phyloP scores from a whole-genome alignment of 768 basidiomycete genomes.

The Collybia sordida region DNA sequence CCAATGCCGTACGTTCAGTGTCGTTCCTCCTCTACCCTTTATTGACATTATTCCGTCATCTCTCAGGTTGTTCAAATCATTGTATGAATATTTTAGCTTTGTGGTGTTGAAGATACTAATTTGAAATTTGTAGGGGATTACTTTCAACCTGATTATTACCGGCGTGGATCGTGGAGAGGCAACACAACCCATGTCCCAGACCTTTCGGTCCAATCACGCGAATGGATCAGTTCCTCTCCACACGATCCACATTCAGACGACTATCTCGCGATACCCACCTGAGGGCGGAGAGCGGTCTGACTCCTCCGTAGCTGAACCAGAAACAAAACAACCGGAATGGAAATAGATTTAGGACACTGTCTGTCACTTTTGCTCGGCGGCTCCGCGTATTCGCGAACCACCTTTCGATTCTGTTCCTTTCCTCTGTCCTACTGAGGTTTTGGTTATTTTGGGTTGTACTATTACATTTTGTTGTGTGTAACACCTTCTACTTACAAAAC shows the following conservation, averaged over 20 bases:
- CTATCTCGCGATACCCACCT: constrained; percentile 21
- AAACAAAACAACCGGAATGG: neutral
- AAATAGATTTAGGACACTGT: no score
- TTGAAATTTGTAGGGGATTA: constrained; percentile 21
- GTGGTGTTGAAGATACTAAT: neutral
- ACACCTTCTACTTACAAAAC: no score
- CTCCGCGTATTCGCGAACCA: no score
- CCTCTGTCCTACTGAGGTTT: no score
- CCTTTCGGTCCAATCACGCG: neutral
- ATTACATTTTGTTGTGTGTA: no score
- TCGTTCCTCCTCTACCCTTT: constrained; percentile 1
- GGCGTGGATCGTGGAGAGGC: constrained; percentile 23
- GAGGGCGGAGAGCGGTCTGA: constrained; percentile 3
- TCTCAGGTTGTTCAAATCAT: constrained; percentile 41
- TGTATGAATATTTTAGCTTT: constrained; percentile 18
- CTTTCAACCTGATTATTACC: constrained; percentile 32
- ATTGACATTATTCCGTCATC: neutral
- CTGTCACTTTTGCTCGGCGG: no score
- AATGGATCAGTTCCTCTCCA: constrained; percentile 18
- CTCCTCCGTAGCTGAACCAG: constrained; percentile 1
- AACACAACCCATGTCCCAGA: constrained; percentile 4
- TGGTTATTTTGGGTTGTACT: no score
- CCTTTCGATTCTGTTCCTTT: no score
- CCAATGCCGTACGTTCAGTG: constrained; percentile 31
- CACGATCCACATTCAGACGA: constrained; percentile 30